phyloP scores from a whole-genome alignment of 108 stramenopile genomes.

The Skeletonema tropicum region DNA sequence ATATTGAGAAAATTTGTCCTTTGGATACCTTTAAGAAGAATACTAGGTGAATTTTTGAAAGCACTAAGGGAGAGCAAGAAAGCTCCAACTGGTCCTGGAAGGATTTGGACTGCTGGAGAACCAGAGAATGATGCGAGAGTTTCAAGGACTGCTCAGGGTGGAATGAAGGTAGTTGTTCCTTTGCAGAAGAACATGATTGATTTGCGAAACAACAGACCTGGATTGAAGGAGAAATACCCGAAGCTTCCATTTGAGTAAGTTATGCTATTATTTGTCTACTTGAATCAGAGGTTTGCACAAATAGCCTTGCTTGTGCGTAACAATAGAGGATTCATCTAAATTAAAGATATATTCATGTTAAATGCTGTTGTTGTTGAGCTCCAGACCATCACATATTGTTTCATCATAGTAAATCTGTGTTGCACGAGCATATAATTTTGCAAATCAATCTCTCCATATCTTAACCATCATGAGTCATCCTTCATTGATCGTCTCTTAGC shows the following conservation, averaged over 20 bases:
- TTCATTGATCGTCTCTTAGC: slow-evolving; percentile 24
- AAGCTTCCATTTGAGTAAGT: slow-evolving; percentile 59
- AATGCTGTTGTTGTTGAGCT: too few species aligned
- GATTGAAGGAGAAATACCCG: slow-evolving; percentile 58
- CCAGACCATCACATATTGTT: too few species aligned
- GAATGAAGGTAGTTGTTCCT: slow-evolving; percentile 54
- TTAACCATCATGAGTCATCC: slow-evolving; percentile 2
- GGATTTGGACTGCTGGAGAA: slow-evolving; percentile 77
- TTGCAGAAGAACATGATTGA: slow-evolving; percentile 63
- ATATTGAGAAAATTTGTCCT: slow-evolving; percentile 62
- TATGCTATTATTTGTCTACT: not conserved
- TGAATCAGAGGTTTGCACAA: not conserved
- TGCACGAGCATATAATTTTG: not conserved
- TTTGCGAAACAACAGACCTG: slow-evolving; percentile 53
- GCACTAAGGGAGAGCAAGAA: slow-evolving; percentile 62
- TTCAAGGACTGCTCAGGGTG: slow-evolving; percentile 56
- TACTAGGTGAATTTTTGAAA: slow-evolving; percentile 46
- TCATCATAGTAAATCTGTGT: not conserved
- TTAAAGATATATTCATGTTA: too few species aligned
- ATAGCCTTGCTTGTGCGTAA: not conserved
- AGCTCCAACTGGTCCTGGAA: slow-evolving; percentile 58
- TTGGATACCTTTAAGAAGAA: slow-evolving; percentile 68
- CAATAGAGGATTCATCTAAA: not conserved
- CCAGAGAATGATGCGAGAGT: slow-evolving; percentile 59
- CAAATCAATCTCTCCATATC: not conserved